A percentile compares a stretch with the other conserved stretches of the same genome.
These are phyloP conservation scores for Macadamia integrifolia DNA, from an alignment of 164 flowering plant species.

Conservation along the genomic window DNA sequence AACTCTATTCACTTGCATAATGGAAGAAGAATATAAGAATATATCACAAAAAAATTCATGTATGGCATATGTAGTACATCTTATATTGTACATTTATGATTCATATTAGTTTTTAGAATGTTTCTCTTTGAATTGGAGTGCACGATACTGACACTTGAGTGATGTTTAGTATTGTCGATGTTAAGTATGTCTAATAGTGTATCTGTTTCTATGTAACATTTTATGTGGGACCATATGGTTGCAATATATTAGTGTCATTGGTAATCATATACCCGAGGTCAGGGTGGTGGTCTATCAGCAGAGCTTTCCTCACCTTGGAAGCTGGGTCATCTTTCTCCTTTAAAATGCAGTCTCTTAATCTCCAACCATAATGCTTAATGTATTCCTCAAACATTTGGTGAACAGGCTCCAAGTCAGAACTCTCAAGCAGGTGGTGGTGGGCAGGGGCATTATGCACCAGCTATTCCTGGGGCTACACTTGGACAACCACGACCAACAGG, in stretches of 20 bases:
- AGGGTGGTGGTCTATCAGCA: background rate
- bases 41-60: no score
- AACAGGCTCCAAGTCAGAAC: constrained; percentile 39
- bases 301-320: background rate
- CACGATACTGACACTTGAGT: no score
- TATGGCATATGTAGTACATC: no score
- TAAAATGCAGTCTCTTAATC: background rate
- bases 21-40: no score
- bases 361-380: background rate
- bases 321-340: background rate
- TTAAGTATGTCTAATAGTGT: no score
- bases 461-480: constrained; percentile 54
- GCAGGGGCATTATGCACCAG: constrained; percentile 77
- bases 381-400: background rate
- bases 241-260: background rate
- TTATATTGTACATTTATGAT: no score
- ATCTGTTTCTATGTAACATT: no score
- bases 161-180: no score
- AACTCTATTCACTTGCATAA: no score
- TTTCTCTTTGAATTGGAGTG: no score
- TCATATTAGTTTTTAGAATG: no score
- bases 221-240: no score
- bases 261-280: background rate
- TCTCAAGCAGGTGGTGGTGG: constrained; percentile 32
- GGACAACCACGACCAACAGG: constrained; percentile 84